Evolutionary conservation across 495 filamentous ascomycete genomes (phyloP).

Genomic region (Apodospora peruviana): DNA sequence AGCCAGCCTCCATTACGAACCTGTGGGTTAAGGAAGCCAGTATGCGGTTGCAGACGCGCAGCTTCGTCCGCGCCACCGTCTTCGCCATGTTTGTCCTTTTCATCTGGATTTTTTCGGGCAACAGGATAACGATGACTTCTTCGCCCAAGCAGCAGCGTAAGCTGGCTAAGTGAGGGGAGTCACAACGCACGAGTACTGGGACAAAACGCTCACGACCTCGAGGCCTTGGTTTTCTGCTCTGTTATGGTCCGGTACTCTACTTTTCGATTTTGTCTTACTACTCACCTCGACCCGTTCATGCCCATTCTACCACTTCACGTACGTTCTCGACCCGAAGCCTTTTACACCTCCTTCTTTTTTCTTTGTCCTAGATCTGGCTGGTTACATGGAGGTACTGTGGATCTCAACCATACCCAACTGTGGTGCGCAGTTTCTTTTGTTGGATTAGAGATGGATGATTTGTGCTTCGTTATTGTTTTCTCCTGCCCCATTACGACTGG

Average conservation of each 20-base stretch:
- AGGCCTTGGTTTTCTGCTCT: background rate
- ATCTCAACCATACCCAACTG: too few species aligned
- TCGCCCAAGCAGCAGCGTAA: constrained; percentile 5
- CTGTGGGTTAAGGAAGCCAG: constrained; percentile 11
- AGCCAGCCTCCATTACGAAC: constrained; percentile 23
- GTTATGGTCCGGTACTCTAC: background rate
- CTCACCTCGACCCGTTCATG: background rate
- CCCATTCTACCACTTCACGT: too few species aligned
- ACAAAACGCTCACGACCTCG: too few species aligned
- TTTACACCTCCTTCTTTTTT: too few species aligned
- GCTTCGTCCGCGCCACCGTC: constrained; percentile 19
- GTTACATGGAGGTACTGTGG: background rate
- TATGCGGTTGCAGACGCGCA: constrained; percentile 11
- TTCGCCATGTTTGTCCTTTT: constrained; percentile 20
- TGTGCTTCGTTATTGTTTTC: too few species aligned
- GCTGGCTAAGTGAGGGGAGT: background rate
- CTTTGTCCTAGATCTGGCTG: too few species aligned
- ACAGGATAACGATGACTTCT: constrained; percentile 4
- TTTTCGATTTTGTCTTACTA: background rate
- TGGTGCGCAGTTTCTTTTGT: too few species aligned
- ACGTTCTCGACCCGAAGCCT: too few species aligned
- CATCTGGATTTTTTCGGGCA: constrained; percentile 23
- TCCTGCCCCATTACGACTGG: too few species aligned
- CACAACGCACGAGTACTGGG: too few species aligned
- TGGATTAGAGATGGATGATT: too few species aligned